A percentile compares a stretch with the other conserved stretches of the same genome.
These are phyloP conservation scores for Rosellinia necatrix DNA, from an alignment of 2,329 filamentous ascomycete genomes.

Conservation along the genomic window DNA sequence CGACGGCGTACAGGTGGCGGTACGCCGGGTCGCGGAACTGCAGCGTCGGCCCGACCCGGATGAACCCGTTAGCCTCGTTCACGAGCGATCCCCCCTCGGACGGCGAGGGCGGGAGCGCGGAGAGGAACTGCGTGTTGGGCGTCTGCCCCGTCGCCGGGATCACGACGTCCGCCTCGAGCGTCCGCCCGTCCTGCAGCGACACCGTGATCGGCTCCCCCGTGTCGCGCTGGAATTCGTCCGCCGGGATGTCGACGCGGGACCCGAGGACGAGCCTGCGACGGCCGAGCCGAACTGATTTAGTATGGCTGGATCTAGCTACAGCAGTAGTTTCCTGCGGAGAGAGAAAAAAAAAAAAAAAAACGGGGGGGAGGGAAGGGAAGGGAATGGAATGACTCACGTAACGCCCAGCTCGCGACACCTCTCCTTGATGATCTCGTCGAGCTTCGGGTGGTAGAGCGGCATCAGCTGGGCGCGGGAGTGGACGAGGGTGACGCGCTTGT, in stretches of 20 bases:
- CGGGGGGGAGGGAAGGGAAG: neutral
- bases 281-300: neutral
- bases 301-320: neutral
- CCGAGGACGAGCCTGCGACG: slow-evolving; percentile 34
- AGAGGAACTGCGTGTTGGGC: slow-evolving; percentile 50
- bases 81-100: slow-evolving; percentile 28
- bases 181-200: slow-evolving; percentile 40
- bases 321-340: neutral
- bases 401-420: slow-evolving; percentile 47
- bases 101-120: slow-evolving; percentile 35
- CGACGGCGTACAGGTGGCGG: slow-evolving; percentile 54
- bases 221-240: slow-evolving; percentile 31
- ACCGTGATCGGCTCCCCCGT: slow-evolving; percentile 32
- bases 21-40: slow-evolving; percentile 47
- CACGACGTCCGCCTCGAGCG: slow-evolving; percentile 47
- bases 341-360: neutral
- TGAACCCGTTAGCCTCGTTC: slow-evolving; percentile 41
- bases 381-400: slow-evolving; percentile 17
- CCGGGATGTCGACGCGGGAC: slow-evolving; percentile 36
- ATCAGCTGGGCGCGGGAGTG: slow-evolving; percentile 53
- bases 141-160: slow-evolving; percentile 55
- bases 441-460: slow-evolving; percentile 46
- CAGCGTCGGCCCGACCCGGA: slow-evolving; percentile 51
- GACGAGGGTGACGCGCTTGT: slow-evolving; percentile 52
- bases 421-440: slow-evolving; percentile 46